Evolutionary conservation across 106 monocot species (phyloP).

Genomic region (Allium fistulosum): DNA sequence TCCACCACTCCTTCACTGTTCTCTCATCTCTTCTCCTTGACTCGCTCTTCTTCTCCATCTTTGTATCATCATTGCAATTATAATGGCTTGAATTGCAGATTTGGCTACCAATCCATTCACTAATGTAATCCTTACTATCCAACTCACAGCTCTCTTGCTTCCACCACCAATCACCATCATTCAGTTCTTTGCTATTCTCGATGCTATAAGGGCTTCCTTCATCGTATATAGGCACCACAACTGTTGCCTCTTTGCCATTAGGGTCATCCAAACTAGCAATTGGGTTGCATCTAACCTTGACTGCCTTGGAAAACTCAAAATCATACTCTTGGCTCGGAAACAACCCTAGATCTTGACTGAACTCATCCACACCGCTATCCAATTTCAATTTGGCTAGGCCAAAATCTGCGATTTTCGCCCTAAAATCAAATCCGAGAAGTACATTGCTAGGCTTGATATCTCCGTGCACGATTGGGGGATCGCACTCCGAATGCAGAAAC

Average conservation of each 20-base stretch:
- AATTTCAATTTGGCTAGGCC: background rate
- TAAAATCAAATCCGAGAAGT: slow-evolving; percentile 40
- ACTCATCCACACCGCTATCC: background rate
- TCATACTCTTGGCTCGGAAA: background rate
- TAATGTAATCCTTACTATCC: slow-evolving; percentile 60
- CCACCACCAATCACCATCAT: slow-evolving; percentile 87
- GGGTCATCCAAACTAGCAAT: slow-evolving; percentile 6
- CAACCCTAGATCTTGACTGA: slow-evolving; percentile 8
- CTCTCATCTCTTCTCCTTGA: background rate
- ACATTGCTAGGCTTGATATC: slow-evolving; percentile 94
- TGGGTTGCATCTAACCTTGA: background rate
- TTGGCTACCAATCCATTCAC: slow-evolving; percentile 77
- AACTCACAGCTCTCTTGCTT: slow-evolving; percentile 66
- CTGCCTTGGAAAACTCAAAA: background rate
- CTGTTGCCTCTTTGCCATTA: background rate
- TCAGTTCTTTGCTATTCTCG: slow-evolving; percentile 7
- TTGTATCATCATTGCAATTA: slow-evolving; percentile 10
- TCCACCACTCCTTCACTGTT: slow-evolving; percentile 71
- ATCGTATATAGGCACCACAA: background rate
- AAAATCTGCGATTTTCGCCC: slow-evolving; percentile 6
- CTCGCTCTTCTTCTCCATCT: slow-evolving; percentile 5
- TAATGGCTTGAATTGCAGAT: slow-evolving; percentile 32
- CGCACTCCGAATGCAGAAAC: slow-evolving; percentile 63
- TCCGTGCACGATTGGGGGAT: slow-evolving; percentile 79
- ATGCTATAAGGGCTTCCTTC: background rate